Base-by-base conservation (phyloP, 139 green algal genomes). In the Chlamydomonas sp. region DNA sequence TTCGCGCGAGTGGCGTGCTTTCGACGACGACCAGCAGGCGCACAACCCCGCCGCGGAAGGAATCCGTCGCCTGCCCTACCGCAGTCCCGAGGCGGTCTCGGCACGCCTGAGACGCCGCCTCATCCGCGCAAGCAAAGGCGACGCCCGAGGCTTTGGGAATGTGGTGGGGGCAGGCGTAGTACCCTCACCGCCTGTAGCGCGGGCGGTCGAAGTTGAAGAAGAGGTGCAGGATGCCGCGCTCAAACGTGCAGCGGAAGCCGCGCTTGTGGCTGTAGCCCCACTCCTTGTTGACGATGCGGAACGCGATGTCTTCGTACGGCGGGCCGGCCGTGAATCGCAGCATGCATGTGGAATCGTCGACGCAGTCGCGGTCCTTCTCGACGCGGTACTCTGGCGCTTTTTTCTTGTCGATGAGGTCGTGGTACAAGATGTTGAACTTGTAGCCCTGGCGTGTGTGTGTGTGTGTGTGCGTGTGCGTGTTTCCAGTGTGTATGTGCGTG, bases 361-460 rank as follows among this genome's bases (percentile, higher is more conserved):
- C 77, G 36, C 79, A 80, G 8, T 65, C 49, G 6, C 87, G 87
- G 79, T 96, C 91, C 16, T 75, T 76, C 68, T 92, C 86, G 4
- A 93, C 10, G 20, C 68, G 75, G 71, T 87, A 94, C 0, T 65
- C 72, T 35, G 84, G 84, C n/a, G 85, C 72, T 78, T 69, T 66
- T 34, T 29, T 76, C 49, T 73, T 77, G 69, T 84, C 79, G 13
- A 80, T 66, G 8, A 99, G 85, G 79, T 99, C 95, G 0, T 94
- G 95, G 82, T 97, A 99, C 76, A 99, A 97, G 77, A 99, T 96
- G 85, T 99, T 99, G 86, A 99, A 99, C 84, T 99, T 99, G 87
- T 99, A 99, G 69, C 95, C 59, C 20, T 66, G 59, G n/a, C n/a
- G n/a, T n/a, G n/a, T n/a, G n/a, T n/a, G n/a, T n/a, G n/a, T n/a